Base-by-base conservation (phyloP, 2,329 filamentous ascomycete genomes). In the Neonectria sp. region DNA sequence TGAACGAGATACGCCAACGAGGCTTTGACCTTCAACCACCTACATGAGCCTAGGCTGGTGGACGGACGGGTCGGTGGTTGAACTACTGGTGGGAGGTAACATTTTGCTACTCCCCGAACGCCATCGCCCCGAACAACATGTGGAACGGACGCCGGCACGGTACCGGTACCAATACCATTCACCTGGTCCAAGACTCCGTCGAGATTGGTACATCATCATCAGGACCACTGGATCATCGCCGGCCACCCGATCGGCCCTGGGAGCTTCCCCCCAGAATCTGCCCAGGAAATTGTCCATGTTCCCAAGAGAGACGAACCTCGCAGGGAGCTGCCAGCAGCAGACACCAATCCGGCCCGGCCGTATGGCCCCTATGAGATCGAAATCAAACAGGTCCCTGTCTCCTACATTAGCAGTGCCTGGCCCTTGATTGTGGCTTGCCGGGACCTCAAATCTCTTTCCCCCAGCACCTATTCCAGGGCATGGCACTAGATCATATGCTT, bases 321-420 rank as follows among this genome's bases (percentile, higher is more conserved):
- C 33, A 65, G 58, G 55, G 24, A 63, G 43, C 53, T 27, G 15
- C 55, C 33, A 46, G 62, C 46, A 60, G 57, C 43, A 60, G 53
- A 63, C 59, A 63, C 60, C 55, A 60, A 58, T 65, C 49, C 55
- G 65, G 40, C 46, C 52, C 65, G 52, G 51, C 48, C 52, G 43
- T 46, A 57, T 53, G 59, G 60, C 57, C 60, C 37, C 61, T 59
- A 60, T 58, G 58, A 62, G 64, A 58, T 69, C 55, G 53, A 52
- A 66, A 55, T 65, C 66, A 60, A 65, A 63, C 48, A 55, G 51
- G 64, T 51, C 69, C 65, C 65, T 72, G 63, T 61, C 61, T 73
- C 64, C 69, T 69, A 62, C 60, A 69, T 68, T 40, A 15, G 6
- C 37, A 40, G 37, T 65, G 60, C 61, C 66, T 55, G 48, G 65